Percentiles rank a stretch among this genome's conserved stretches.
These are phyloP conservation scores for Purshia tridentata DNA, from an alignment of 306 rosid species.

Conservation along the genomic window DNA sequence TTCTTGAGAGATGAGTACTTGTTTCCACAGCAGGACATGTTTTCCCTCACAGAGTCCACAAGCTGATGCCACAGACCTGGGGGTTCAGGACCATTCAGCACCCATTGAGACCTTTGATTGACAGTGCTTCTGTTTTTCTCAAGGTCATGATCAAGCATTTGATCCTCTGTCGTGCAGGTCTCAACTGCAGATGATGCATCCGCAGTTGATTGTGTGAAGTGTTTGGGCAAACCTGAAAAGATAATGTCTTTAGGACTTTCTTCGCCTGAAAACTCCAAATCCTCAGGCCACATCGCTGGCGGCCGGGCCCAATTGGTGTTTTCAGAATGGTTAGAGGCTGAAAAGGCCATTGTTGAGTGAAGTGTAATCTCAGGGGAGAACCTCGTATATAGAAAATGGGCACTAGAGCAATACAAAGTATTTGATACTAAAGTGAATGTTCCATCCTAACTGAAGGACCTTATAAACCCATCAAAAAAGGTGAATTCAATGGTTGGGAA, in stretches of 20 bases:
- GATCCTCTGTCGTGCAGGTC: background rate
- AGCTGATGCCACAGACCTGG: conserved; percentile 45
- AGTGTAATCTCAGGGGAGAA: background rate
- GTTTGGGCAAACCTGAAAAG: conserved; percentile 39
- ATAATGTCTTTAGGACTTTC: conserved; percentile 3
- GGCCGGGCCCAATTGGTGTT: conserved; percentile 4
- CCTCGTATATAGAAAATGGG: background rate
- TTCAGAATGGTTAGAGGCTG: conserved; percentile 7
- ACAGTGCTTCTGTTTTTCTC: conserved; percentile 30
- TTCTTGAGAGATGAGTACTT: conserved; percentile 32
- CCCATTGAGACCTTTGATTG: conserved; percentile 45
- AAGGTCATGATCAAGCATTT: conserved; percentile 6
- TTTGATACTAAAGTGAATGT: background rate
- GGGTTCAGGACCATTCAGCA: conserved; percentile 56
- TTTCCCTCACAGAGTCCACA: conserved; percentile 24
- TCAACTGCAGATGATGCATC: conserved; percentile 6
- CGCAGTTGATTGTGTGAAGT: conserved; percentile 41
- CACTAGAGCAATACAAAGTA: background rate
- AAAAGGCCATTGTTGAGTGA: conserved; percentile 22
- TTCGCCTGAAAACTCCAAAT: background rate
- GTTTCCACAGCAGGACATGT: conserved; percentile 11
- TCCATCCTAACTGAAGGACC: conserved; percentile 3
- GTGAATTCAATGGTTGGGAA: conserved; percentile 4
- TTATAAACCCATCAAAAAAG: conserved; percentile 5
- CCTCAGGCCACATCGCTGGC: background rate